A percentile compares a stretch with the other conserved stretches of the same genome.
These are phyloP conservation scores for Ochetophila trinervis DNA, from an alignment of 306 rosid genomes.

Conservation along the genomic window DNA sequence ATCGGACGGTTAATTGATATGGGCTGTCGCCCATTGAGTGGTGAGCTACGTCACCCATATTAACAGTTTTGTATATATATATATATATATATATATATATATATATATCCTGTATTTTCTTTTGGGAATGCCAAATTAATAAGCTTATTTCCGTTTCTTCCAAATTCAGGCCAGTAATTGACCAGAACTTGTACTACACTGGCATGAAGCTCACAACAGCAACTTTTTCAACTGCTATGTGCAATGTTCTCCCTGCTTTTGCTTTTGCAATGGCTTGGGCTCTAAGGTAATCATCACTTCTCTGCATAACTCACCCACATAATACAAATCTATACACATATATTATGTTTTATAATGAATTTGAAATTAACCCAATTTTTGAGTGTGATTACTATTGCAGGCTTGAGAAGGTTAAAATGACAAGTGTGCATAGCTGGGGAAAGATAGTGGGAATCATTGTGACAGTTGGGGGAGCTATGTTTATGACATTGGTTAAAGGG, in stretches of 20 bases:
- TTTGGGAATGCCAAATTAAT: background rate
- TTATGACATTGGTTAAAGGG: constrained; percentile 43
- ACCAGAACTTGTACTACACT: constrained; percentile 48
- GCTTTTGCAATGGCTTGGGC: constrained; percentile 61
- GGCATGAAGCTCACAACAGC: constrained; percentile 62
- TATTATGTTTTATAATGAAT: background rate
- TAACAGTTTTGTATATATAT: too few relatives aligned
- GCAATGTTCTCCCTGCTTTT: constrained; percentile 55
- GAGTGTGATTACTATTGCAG: constrained; percentile 22
- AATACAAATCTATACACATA: background rate
- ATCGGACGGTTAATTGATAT: too few relatives aligned
- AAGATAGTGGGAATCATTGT: constrained; percentile 42
- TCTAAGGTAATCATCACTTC: constrained; percentile 13
- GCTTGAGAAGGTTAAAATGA: constrained; percentile 43
- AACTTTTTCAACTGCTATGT: constrained; percentile 45
- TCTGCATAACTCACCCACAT: too few relatives aligned
- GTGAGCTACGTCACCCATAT: too few relatives aligned
- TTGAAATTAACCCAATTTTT: background rate
- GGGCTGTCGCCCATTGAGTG: too few relatives aligned
- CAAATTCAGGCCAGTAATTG: constrained; percentile 45
- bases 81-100: too few relatives aligned
- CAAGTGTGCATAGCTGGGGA: constrained; percentile 35
- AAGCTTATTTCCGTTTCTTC: background rate
- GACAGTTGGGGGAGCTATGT: constrained; percentile 53
- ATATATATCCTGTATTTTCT: too few relatives aligned